A percentile compares a stretch with the other conserved stretches of the same genome.
These are phyloP conservation scores for Ustilago sp. DNA, from an alignment of 1,284 basidiomycete genomes.

Conservation along the genomic window DNA sequence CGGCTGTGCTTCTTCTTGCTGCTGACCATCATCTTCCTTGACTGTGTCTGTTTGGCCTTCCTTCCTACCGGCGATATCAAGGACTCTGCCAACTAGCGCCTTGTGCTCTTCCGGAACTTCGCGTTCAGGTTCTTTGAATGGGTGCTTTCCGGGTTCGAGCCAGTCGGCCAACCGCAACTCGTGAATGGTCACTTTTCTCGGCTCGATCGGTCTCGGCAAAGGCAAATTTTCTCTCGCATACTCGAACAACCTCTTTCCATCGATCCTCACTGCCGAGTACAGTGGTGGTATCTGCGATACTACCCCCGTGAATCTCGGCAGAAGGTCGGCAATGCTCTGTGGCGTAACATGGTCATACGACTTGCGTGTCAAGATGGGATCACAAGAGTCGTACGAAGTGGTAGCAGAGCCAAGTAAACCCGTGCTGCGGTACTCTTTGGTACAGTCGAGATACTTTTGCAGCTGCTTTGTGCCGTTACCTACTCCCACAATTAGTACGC, in stretches of 20 bases:
- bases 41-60: slow-evolving; percentile 44
- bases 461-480: slow-evolving; percentile 91
- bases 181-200: slow-evolving; percentile 84
- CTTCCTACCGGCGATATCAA: slow-evolving; percentile 54
- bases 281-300: slow-evolving; percentile 78
- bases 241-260: slow-evolving; percentile 93
- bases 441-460: slow-evolving; percentile 85
- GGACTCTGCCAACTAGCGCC: slow-evolving; percentile 57
- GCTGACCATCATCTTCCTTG: slow-evolving; percentile 26
- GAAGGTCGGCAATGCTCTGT: slow-evolving; percentile 72
- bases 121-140: slow-evolving; percentile 54
- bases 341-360: slow-evolving; percentile 86
- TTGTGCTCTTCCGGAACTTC: slow-evolving; percentile 62
- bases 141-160: slow-evolving; percentile 50
- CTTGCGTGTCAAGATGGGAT: slow-evolving; percentile 71
- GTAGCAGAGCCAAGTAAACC: slow-evolving; percentile 94
- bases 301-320: slow-evolving; percentile 85
- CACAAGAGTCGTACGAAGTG: slow-evolving; percentile 91
- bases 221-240: slow-evolving; percentile 91
- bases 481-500: slow-evolving; percentile 86
- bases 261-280: slow-evolving; percentile 98
- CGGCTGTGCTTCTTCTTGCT: slow-evolving; percentile 10
- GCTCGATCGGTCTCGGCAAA: slow-evolving; percentile 90
- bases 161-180: slow-evolving; percentile 76
- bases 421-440: slow-evolving; percentile 87